Percentiles rank a stretch among this genome's conserved stretches.
phyloP scores from a whole-genome alignment of 495 filamentous ascomycete genomes.

The Penicillium paradoxum region DNA sequence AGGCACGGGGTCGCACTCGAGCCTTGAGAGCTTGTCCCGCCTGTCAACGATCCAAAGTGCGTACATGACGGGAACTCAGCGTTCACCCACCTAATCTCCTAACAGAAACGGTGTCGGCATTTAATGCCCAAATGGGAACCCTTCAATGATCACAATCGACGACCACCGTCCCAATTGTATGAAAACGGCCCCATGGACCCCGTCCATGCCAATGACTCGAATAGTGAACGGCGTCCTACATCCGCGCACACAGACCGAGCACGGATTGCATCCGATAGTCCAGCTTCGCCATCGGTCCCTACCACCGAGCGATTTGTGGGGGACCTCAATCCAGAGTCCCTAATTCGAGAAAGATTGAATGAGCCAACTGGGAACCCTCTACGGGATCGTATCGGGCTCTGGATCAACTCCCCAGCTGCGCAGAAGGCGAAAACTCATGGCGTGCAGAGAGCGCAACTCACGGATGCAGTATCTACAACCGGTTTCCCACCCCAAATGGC shows the following conservation, averaged over 20 bases:
- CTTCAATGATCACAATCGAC: background rate
- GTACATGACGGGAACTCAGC: background rate
- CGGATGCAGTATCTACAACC: slow-evolving; percentile 1
- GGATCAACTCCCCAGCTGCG: slow-evolving; percentile 33
- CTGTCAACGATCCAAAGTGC: slow-evolving; percentile 36
- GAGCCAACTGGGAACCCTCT: slow-evolving; percentile 29
- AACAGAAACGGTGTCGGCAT: slow-evolving; percentile 38
- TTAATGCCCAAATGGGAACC: slow-evolving; percentile 15
- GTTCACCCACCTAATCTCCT: background rate
- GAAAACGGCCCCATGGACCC: background rate
- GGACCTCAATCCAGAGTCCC: slow-evolving; percentile 46
- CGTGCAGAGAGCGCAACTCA: background rate
- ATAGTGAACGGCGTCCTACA: background rate
- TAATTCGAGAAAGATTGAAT: slow-evolving; percentile 36
- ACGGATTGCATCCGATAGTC: slow-evolving; percentile 4
- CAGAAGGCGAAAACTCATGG: slow-evolving; percentile 5
- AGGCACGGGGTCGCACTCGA: slow-evolving; percentile 31
- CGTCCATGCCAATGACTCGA: background rate
- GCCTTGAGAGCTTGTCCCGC: slow-evolving; percentile 32
- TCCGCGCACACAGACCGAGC: background rate
- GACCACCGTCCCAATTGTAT: slow-evolving; percentile 1
- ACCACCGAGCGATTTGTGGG: slow-evolving; percentile 41
- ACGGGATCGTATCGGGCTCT: slow-evolving; percentile 40
- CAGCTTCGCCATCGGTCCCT: slow-evolving; percentile 10
- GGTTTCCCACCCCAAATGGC: slow-evolving; percentile 1